Base-by-base conservation (phyloP, 345 rosid genomes). In the Acer campestre region DNA sequence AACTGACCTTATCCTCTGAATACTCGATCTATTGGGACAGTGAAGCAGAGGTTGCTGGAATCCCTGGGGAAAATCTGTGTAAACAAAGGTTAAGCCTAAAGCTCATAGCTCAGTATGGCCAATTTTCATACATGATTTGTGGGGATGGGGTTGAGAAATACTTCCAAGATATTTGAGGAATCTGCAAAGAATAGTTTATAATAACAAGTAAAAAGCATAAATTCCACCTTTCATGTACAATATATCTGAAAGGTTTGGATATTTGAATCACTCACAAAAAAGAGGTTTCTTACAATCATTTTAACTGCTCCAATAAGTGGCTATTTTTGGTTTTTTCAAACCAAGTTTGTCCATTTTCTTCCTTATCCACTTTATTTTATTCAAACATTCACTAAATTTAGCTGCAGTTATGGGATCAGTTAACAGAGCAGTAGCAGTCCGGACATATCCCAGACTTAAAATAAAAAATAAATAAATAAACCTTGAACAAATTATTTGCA, bases 101-200 rank as follows among this genome's bases (percentile, higher is more conserved):
- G 63, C 49, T n/a, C 38, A 70, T 27, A 18, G 63, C 63, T 53
- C 27, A 27, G 22, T 8, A 18, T 16, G n/a, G 38, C 56, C 59
- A 46, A 46, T 68, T 22, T 42, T 11, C 22, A 48, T 56, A 68
- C 35, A 48, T 14, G 23, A 68, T 46, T 46, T 46, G 18, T 5
- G 20, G 22, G 61, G 61, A 1, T 58, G n/a, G 20, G 27, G 63
- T 59, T 9, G 18, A 38, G 3, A 31, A 62, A 46, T 46, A 4
- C 23, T 58, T 62, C 35, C 35, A 61, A 20, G 38, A 61, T 71
- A 29, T 55, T 71, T 29, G 63, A 71, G 63, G 48, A 56, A 44
- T 42, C 61, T 25, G 31, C 9, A 12, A 42, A 49, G 17, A 31
- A 31, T 53, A 17, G 25, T 27, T 23, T 27, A n/a, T 25, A 22